These are phyloP conservation scores for Tricholoma saponaceum DNA, from an alignment of 768 basidiomycete species.

Conservation along the genomic window DNA sequence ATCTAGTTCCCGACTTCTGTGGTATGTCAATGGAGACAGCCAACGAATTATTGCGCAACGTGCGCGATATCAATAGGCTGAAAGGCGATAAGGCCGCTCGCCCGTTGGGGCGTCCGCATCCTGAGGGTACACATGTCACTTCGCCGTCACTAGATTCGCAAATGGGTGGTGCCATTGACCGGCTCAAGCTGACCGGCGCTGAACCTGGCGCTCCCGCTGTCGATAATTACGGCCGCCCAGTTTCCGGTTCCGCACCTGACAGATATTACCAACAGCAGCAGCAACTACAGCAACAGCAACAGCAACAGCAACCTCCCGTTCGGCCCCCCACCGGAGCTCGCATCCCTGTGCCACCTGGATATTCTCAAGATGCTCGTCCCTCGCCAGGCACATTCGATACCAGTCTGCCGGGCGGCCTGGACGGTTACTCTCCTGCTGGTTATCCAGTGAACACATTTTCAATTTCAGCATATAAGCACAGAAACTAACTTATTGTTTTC, in stretches of 20 bases:
- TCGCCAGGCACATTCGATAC: slow-evolving; percentile 30
- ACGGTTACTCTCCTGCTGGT: slow-evolving; percentile 27
- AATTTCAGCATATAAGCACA: not conserved
- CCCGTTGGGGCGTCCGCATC: slow-evolving; percentile 31
- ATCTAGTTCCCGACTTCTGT: slow-evolving; percentile 98
- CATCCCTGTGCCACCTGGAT: slow-evolving; percentile 39
- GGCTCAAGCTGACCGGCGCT: slow-evolving; percentile 39
- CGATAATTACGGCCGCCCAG: slow-evolving; percentile 36
- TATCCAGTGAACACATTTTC: slow-evolving; percentile 29
- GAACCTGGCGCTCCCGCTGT: slow-evolving; percentile 29
- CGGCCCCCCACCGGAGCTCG: slow-evolving; percentile 41
- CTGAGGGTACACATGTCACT: slow-evolving; percentile 26
- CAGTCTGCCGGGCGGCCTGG: slow-evolving; percentile 17
- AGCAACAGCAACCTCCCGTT: slow-evolving; percentile 25
- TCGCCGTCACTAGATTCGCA: slow-evolving; percentile 30
- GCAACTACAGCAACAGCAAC: slow-evolving; percentile 25
- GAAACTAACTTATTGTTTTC: not conserved
- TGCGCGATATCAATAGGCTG: slow-evolving; percentile 84
- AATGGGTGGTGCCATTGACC: slow-evolving; percentile 34
- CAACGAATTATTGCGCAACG: slow-evolving; percentile 85
- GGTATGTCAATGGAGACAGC: slow-evolving; percentile 99
- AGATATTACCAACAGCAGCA: slow-evolving; percentile 34
- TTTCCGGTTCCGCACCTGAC: slow-evolving; percentile 30
- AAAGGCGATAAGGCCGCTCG: slow-evolving; percentile 49
- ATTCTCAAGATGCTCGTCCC: slow-evolving; percentile 36